These are phyloP conservation scores for Periconia sp. DNA, from an alignment of 2,329 filamentous ascomycete species.

Conservation along the genomic window DNA sequence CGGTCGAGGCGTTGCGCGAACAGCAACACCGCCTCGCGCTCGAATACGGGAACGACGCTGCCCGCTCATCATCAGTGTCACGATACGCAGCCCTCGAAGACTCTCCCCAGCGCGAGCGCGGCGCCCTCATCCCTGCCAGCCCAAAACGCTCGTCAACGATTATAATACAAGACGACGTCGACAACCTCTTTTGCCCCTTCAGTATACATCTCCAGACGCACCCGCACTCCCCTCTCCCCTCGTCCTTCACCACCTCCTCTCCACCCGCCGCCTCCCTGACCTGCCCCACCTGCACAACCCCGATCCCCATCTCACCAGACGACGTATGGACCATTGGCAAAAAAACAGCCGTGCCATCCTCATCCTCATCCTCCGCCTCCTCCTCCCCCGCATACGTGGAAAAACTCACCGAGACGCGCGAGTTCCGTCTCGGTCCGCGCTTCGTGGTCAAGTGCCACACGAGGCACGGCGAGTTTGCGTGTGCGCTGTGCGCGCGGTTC, in stretches of 20 bases:
- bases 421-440: constrained; percentile 39
- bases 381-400: constrained; percentile 27
- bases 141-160: constrained; percentile 29
- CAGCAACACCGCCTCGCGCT: constrained; percentile 36
- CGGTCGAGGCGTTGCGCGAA: constrained; percentile 40
- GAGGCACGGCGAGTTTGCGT: constrained; percentile 38
- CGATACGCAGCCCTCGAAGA: constrained; percentile 10
- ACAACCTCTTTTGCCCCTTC: constrained; percentile 37
- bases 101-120: constrained; percentile 19
- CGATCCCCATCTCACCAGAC: constrained; percentile 30
- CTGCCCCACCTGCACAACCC: constrained; percentile 33
- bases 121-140: constrained; percentile 3
- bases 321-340: constrained; percentile 45
- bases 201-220: constrained; percentile 37
- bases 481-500: constrained; percentile 36
- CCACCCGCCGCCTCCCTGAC: constrained; percentile 29
- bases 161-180: constrained; percentile 9
- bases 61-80: not conserved
- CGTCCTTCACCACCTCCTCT: constrained; percentile 22
- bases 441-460: constrained; percentile 44
- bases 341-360: constrained; percentile 27
- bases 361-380: constrained; percentile 16
- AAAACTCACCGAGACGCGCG: constrained; percentile 37
- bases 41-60: constrained; percentile 5
- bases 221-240: constrained; percentile 30